phyloP scores from a whole-genome alignment of 2,329 filamentous ascomycete genomes.

The Taxawa tesnikishii region DNA sequence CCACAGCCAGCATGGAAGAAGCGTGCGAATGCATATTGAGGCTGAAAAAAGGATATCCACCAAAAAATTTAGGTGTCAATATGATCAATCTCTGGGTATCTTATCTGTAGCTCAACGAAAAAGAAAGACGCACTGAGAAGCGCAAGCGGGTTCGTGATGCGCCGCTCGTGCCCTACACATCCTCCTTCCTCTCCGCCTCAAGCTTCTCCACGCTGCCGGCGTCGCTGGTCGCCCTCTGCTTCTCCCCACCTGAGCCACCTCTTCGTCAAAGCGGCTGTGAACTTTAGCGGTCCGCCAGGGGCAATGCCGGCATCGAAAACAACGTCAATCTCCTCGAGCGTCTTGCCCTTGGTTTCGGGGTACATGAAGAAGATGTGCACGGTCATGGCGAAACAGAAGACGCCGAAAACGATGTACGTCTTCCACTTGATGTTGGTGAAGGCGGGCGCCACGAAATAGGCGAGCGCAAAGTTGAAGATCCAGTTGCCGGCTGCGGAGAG shows the following conservation, averaged over 20 bases:
- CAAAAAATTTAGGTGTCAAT: no score
- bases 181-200: no score
- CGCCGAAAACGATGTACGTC: conserved; percentile 37
- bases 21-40: no score
- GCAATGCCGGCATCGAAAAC: conserved; percentile 19
- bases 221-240: no score
- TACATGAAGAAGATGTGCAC: conserved; percentile 33
- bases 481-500: conserved; percentile 44
- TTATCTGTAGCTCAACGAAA: no score
- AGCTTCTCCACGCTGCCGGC: no score
- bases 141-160: no score
- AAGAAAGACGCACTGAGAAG: no score
- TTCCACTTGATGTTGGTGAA: conserved; percentile 48
- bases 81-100: no score
- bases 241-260: conserved; percentile 1
- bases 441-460: conserved; percentile 45
- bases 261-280: conserved; percentile 7
- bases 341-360: conserved; percentile 20
- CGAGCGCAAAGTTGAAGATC: conserved; percentile 43
- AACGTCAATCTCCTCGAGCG: conserved; percentile 24
- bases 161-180: no score
- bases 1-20: no score
- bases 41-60: no score
- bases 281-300: conserved; percentile 15
- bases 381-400: conserved; percentile 30